Base-by-base conservation (phyloP, 192 early-diverging fungal genomes). In the Borealophlyctis nickersoniae region DNA sequence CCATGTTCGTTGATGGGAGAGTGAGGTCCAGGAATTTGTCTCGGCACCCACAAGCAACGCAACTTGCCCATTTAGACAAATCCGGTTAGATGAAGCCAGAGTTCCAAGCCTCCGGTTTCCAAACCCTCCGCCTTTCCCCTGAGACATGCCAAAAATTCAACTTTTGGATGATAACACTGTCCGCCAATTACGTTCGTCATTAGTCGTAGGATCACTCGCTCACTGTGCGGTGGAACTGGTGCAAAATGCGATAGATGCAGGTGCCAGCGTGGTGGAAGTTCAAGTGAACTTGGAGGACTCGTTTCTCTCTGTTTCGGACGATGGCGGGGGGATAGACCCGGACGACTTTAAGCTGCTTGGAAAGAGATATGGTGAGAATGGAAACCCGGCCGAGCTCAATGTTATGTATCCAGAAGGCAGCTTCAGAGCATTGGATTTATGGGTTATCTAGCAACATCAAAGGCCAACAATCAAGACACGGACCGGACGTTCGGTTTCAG, bases 201-300 rank as follows among this genome's bases (percentile, higher is more conserved):
- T 74, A 7, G 54, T 67, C 33, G 60, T 71, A 22, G 28, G 27
- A 14, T 66, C 69, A 2, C 56, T 87, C 11, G 58, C 77, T 2
- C 77, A 86, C 49, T 85, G 87, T 65, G 64, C 81, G 22, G 39
- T 79, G 1, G 88, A 89, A 48, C 75, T 89, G 13, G 63, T 86
- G 49, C 80, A 88, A 30, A 89, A 89, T 56, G 73, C 85, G 73
- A 70, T 89, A 24, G 88, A 90, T 57, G 86, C 87, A 5, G 58
- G 67, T 1, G 76, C 88, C 7, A 71, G 69, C 0, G 26, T 59
- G 0, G 77, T 90, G 27, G 74, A 86, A 45, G 72, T 77, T 32
- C 54, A 67, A 2, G 63, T 77, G 23, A 62, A 66, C 36, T 30
- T 74, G 70, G 32, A 1, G 4, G 51, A 58, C 24, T 51, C 55